Evolutionary conservation across 2,329 filamentous ascomycete genomes (phyloP), one percentile per base, ranked within the genome.

Genomic region (Cryphonectria parasitica): DNA sequence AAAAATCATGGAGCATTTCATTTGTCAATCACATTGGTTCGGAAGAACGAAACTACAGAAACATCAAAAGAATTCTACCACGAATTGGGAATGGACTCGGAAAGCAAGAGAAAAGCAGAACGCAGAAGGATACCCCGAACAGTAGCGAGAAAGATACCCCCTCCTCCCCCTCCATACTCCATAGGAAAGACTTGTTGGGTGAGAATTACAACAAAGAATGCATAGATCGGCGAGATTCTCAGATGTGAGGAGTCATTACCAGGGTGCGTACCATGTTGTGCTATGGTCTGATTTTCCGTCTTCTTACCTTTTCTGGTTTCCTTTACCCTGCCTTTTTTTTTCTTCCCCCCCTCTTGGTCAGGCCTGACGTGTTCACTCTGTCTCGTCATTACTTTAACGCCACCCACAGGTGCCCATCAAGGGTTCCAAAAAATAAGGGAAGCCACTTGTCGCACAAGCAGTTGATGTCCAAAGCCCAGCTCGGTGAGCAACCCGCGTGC

Each of bases 111-210:
- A 39, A 10, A 61, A n/a, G 0, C 8, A 19, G 31, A 60, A 31
- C 13, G n/a, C 58, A 61, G 34, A 61, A 36, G 31, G 58, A 61
- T 61, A 61, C 58, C 58, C 45, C 58, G 34, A 56, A 58, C 54
- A 58, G 54, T 31, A 31, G 31, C 31, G 22, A 61, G 8, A 36
- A 22, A n/a, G 58, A 61, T 36, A 61, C 34, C 31, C 56, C 58
- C 58, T 11, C 58, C 22, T 49, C 19, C 45, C 22, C 45, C 45
- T 49, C 22, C 45, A 61, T 39, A 39, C 34, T 39, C 39, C 58
- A 28, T 28, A 54, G 25, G 52, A 39, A 61, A 39, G 19, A 39
- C 19, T n/a, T 49, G 7, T 11, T 39, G 58, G 11, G 11, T n/a
- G 58, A 61, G 15, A 61, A 34, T 6, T 8, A 61, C 31, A 17